A percentile compares a stretch with the other conserved stretches of the same genome.
These are phyloP conservation scores for Mucor circinelloides DNA, from an alignment of 371 early-diverging fungal species.

Conservation along the genomic window DNA sequence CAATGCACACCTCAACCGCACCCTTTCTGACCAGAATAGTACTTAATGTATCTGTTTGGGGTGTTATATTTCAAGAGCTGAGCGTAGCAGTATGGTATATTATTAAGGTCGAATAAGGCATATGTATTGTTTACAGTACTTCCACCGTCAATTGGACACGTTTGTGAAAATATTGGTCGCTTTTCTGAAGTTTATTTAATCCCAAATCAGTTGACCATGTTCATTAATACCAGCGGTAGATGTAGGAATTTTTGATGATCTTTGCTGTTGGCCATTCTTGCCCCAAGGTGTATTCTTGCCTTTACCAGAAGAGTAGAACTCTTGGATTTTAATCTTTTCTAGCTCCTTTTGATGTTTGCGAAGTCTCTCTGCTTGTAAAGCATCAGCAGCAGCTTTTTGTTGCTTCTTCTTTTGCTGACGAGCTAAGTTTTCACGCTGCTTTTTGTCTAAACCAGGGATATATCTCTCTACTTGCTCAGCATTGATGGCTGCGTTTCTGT, in stretches of 20 bases:
- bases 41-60: no score
- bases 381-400: slow-evolving; percentile 40
- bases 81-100: no score
- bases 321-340: slow-evolving; percentile 34
- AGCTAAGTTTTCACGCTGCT: slow-evolving; percentile 55
- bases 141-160: no score
- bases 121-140: no score
- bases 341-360: slow-evolving; percentile 52
- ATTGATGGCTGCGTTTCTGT: slow-evolving; percentile 3
- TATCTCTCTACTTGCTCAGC: background rate
- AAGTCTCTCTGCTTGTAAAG: slow-evolving; percentile 51
- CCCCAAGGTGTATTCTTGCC: slow-evolving; percentile 48
- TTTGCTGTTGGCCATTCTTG: slow-evolving; percentile 12
- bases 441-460: slow-evolving; percentile 46
- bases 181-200: slow-evolving; percentile 27
- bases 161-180: no score
- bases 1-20: no score
- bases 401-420: slow-evolving; percentile 48
- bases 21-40: no score
- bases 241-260: slow-evolving; percentile 29
- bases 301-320: slow-evolving; percentile 45
- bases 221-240: slow-evolving; percentile 39
- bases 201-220: slow-evolving; percentile 49
- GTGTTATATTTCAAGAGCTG: no score
- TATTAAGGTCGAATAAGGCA: no score